A percentile compares a stretch with the other conserved stretches of the same genome.
These are phyloP conservation scores for Yarrowia keelungensis DNA, from an alignment of 805 yeast genomes.

Conservation along the genomic window DNA sequence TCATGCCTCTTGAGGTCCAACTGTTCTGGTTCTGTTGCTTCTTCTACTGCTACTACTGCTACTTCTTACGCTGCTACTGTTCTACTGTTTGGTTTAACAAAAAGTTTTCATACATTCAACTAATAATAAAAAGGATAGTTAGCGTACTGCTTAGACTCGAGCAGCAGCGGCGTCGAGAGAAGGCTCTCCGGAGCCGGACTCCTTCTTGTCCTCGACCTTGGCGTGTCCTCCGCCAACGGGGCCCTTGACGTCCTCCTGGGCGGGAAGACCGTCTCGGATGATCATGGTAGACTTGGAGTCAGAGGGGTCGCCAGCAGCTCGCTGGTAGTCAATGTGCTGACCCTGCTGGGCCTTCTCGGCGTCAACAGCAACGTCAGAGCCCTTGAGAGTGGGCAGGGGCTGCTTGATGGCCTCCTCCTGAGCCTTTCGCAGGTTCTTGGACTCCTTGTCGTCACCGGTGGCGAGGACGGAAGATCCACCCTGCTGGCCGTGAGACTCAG, in stretches of 20 bases:
- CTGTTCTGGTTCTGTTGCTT: no score
- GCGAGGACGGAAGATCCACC: background rate
- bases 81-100: no score
- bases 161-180: conserved; percentile 14
- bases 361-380: conserved; percentile 17
- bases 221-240: conserved; percentile 28
- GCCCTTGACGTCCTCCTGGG: conserved; percentile 22
- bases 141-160: background rate
- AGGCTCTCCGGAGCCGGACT: background rate
- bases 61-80: no score
- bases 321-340: conserved; percentile 26
- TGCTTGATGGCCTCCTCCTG: conserved; percentile 38
- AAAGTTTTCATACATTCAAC: conserved; percentile 14
- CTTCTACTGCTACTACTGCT: no score
- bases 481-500: background rate
- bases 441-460: conserved; percentile 32
- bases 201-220: background rate
- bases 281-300: conserved; percentile 38
- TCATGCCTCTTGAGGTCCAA: no score
- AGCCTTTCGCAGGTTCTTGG: conserved; percentile 18
- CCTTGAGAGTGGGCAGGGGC: conserved; percentile 23
- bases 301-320: conserved; percentile 24
- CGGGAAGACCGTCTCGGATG: conserved; percentile 21
- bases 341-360: conserved; percentile 18
- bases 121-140: conserved; percentile 23